Evolutionary conservation across 768 basidiomycete species (phyloP).

Genomic region (Strobilomyces confusus): DNA sequence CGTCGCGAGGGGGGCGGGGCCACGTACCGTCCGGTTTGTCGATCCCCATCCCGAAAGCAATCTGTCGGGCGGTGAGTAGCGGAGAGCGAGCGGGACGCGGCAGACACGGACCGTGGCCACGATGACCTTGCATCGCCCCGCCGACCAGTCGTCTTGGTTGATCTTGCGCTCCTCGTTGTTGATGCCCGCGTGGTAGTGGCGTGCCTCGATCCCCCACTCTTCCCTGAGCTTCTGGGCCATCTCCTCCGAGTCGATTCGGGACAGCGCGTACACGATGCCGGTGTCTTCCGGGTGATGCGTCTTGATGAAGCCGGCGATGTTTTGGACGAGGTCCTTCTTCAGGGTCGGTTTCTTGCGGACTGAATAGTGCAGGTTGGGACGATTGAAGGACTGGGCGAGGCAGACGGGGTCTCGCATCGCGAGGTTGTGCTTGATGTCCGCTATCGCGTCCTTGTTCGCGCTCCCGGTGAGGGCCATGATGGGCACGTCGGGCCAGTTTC

Average conservation of each 20-base stretch:
- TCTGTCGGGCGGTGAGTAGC: constrained; percentile 39
- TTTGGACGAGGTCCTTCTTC: constrained; percentile 43
- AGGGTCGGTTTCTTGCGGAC: constrained; percentile 47
- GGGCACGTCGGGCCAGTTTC: constrained; percentile 73
- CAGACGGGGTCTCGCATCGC: constrained; percentile 51
- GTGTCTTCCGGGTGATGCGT: constrained; percentile 51
- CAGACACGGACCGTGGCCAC: constrained; percentile 75
- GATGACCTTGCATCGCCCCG: constrained; percentile 69
- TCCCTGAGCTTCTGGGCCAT: constrained; percentile 66
- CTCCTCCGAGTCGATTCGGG: constrained; percentile 73
- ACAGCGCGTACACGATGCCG: constrained; percentile 84
- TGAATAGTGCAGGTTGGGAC: constrained; percentile 82
- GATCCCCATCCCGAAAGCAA: constrained; percentile 98
- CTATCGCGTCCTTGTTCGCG: constrained; percentile 71
- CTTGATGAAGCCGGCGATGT: constrained; percentile 69
- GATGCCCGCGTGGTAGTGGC: constrained; percentile 88
- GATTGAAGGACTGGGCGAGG: constrained; percentile 86
- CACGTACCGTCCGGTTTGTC: constrained; percentile 73
- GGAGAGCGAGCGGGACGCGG: background rate
- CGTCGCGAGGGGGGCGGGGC: background rate
- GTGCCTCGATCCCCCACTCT: constrained; percentile 54
- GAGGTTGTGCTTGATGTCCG: constrained; percentile 75
- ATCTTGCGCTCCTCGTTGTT: constrained; percentile 52
- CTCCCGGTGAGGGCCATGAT: constrained; percentile 98
- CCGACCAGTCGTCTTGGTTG: constrained; percentile 72